Evolutionary conservation across 2,329 filamentous ascomycete genomes (phyloP), one percentile per base, ranked within the genome.

Genomic region (Pseudopithomyces chartarum): DNA sequence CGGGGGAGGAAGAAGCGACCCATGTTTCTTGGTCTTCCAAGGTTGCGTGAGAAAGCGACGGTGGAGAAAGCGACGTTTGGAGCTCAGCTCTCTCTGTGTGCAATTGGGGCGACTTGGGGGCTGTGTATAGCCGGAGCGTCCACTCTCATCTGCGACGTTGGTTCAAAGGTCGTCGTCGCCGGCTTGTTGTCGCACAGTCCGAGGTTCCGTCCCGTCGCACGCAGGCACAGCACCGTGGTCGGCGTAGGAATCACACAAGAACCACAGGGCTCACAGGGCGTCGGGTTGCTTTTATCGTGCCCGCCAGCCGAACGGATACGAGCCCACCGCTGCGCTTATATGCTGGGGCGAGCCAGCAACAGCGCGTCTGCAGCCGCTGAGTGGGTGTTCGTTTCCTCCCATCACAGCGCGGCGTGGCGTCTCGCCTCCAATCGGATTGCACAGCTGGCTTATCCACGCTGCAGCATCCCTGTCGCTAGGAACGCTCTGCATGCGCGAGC

Each of bases 1-100:
- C 79, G 80, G 19, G 85, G 82, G 53, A 87, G 47, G 76, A 86
- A 60, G 83, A 87, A 64, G 50, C 64, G 52, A 26, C 48, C 63
- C 69, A 72, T 72, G 40, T 43, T 59, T 63, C 36, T 5, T 17
- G 47, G n/a, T 15, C 8, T 38, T 34, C 26, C 20, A 12, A 12
- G 6, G 8, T 34, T 7, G n/a, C 36, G 12, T 17, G 40, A 15
- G 29, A 23, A 42, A 50, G 33, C 29, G 20, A 23, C 33, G 47
- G 47, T 39, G 42, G 34, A 45, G 22, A 22, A 47, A 47, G 22
- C 29, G 32, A 23, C 32, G 48, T 48, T 40, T 38, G 23, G 45
- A 45, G 26, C 45, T 44, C 22, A 44, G 42, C 13, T 44, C 42
- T 44, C 22, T 8, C 15, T 13, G 11, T 26, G 19, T 11, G 33